phyloP scores from a whole-genome alignment of 139 green algal species.

The Closterium sp. region DNA sequence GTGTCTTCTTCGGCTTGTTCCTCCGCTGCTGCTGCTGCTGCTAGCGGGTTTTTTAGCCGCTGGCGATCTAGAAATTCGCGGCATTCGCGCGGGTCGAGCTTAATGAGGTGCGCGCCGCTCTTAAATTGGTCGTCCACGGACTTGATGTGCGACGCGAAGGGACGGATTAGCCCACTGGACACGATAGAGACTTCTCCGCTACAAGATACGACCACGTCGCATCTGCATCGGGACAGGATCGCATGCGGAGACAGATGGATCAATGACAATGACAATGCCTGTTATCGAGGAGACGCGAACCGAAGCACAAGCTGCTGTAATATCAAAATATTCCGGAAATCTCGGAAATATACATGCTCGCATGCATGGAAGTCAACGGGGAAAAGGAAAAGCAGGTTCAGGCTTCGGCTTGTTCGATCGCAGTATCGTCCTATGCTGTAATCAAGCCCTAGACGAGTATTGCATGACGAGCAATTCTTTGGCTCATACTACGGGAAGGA shows the following conservation, averaged over 20 bases:
- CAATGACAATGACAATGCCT: neutral
- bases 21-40: neutral
- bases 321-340: too few relatives aligned
- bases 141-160: neutral
- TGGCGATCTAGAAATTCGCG: neutral
- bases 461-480: too few relatives aligned
- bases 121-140: neutral
- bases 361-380: too few relatives aligned
- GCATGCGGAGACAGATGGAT: neutral
- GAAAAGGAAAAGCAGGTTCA: too few relatives aligned
- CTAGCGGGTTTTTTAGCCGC: neutral
- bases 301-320: too few relatives aligned
- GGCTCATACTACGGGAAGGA: too few relatives aligned
- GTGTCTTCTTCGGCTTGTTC: neutral
- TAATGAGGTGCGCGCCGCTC: neutral
- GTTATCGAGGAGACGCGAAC: too few relatives aligned
- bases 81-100: neutral
- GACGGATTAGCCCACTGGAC: neutral
- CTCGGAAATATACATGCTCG: too few relatives aligned
- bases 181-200: neutral
- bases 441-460: too few relatives aligned
- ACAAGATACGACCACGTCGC: neutral
- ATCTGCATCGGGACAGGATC: neutral
- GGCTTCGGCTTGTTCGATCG: too few relatives aligned
- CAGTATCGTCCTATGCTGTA: too few relatives aligned